Evolutionary conservation across 768 basidiomycete species (phyloP).

Genomic region (Naganishia vaughanmartiniae): DNA sequence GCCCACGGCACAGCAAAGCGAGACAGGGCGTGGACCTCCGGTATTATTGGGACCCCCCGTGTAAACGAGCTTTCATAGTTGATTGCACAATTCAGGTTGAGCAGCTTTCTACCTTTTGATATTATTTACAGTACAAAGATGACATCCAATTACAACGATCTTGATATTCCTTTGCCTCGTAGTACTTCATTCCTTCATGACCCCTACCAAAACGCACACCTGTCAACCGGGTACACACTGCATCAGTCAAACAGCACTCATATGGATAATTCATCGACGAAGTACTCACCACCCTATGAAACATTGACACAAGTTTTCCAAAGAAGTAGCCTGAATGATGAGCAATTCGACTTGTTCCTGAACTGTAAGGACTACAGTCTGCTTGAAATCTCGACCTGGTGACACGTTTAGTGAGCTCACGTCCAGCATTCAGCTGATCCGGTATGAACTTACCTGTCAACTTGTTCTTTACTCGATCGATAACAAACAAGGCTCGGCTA

Average conservation of each 20-base stretch:
- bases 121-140: neutral
- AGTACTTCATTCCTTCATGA: neutral
- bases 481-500: constrained; percentile 82
- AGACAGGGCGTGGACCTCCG: neutral
- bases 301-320: constrained; percentile 94
- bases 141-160: neutral
- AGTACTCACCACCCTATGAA: constrained; percentile 81
- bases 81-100: neutral
- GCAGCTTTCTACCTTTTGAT: neutral
- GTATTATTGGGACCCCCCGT: constrained; percentile 10
- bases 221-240: neutral
- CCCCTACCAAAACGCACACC: constrained; percentile 57
- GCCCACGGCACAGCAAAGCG: neutral
- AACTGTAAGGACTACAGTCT: constrained; percentile 70
- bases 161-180: neutral
- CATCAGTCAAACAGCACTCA: neutral
- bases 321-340: constrained; percentile 84
- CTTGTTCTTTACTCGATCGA: constrained; percentile 92
- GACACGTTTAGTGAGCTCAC: neutral
- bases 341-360: constrained; percentile 83
- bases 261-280: neutral
- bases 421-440: too few species aligned
- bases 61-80: neutral
- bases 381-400: constrained; percentile 87
- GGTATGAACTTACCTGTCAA: constrained; percentile 64